Base-by-base conservation (phyloP, 2,329 filamentous ascomycete genomes). In the Pseudocercospora ulei region DNA sequence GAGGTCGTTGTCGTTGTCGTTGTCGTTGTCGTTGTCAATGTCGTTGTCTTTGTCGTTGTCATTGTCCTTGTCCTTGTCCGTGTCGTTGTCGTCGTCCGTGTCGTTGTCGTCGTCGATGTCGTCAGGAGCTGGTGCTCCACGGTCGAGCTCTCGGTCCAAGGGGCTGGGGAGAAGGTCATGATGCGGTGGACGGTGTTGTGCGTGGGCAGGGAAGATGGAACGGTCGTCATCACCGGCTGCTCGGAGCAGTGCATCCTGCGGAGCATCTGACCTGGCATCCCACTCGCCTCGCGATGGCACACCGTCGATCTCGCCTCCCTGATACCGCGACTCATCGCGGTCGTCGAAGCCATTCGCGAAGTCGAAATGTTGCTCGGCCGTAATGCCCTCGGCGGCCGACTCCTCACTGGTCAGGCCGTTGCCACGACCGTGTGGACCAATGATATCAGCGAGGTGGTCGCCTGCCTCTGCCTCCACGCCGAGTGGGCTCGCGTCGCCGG, bases 1-100 rank as follows among this genome's bases (percentile, higher is more conserved):
- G 30, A 41, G 31, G 26, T 44, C 44, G 12, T 36, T 35, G n/a
- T 26, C 31, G 22, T 12, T 7, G 8, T 38, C 18, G 14, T n/a
- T 14, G 4, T 25, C 20, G 18, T 35, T 11, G n/a, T 16, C 35
- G 3, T 17, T 31, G 3, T 34, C 39, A 3, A 7, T 19, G 13
- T 30, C 37, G 7, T 28, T 27, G n/a, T 25, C 24, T 7, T 36
- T 34, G n/a, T 17, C 26, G 13, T 11, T 17, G 11, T 16, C 18
- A 9, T n/a, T 18, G 17, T 29, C 11, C 12, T 28, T 13, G 5
- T 38, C 28, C 8, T 34, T 12, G 3, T 3, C 9, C 23, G 23
- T 7, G 18, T 13, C 30, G n/a, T 31, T 14, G n/a, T 24, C 22
- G 3, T 27, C 28, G 12, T 34, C 28, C 6, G 8, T 7, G 4